Evolutionary conservation across 768 basidiomycete species (phyloP).

Genomic region (Dioszegia crocea): DNA sequence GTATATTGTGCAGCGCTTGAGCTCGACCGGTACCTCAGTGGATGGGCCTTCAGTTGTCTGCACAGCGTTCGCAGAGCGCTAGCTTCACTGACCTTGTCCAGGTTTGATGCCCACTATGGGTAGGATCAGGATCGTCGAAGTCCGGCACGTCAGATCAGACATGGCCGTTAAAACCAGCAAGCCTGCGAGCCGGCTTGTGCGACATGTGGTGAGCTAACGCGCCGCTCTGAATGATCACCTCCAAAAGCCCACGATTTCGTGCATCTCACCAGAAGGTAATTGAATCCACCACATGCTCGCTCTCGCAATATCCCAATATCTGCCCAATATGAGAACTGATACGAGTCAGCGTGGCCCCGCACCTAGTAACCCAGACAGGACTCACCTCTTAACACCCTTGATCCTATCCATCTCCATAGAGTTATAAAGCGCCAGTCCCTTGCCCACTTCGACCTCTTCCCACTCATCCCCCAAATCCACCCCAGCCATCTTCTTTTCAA

Average conservation of each 20-base stretch:
- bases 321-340: conserved; percentile 72
- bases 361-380: conserved; percentile 6
- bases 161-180: too few relatives aligned
- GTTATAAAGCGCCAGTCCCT: conserved; percentile 93
- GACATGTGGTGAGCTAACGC: too few relatives aligned
- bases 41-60: too few relatives aligned
- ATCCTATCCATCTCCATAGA: conserved; percentile 82
- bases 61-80: too few relatives aligned
- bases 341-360: conserved; percentile 12
- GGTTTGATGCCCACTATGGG: too few relatives aligned
- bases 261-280: conserved; percentile 60
- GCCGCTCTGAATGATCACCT: too few relatives aligned
- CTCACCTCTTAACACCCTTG: conserved; percentile 85
- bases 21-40: too few relatives aligned
- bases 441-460: conserved; percentile 83
- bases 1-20: too few relatives aligned
- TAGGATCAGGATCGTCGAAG: too few relatives aligned
- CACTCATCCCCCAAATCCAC: conserved; percentile 53
- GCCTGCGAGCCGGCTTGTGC: too few relatives aligned
- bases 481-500: background rate
- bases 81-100: too few relatives aligned
- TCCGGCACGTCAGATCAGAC: too few relatives aligned
- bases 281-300: conserved; percentile 95
- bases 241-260: background rate
- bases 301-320: conserved; percentile 86